These are phyloP conservation scores for Volvox carteri DNA, from an alignment of 163 green algal genomes.

Conservation along the genomic window DNA sequence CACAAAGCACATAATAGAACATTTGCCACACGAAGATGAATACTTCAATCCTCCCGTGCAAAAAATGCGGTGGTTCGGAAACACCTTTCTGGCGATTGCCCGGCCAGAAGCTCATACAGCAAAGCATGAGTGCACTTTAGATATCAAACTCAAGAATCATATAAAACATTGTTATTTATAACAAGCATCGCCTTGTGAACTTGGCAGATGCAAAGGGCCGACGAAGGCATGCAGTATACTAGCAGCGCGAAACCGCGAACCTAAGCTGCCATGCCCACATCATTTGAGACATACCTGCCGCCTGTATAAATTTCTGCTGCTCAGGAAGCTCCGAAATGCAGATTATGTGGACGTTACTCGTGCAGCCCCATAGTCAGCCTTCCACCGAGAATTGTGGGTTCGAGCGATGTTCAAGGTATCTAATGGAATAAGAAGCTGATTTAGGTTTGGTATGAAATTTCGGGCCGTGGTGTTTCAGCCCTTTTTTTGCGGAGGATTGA, in stretches of 20 bases:
- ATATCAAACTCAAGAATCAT: background rate
- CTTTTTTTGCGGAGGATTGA: background rate
- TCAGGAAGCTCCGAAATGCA: background rate
- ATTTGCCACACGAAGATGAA: background rate
- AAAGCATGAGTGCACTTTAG: no score
- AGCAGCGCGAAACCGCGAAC: background rate
- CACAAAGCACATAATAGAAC: background rate
- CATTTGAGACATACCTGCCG: background rate
- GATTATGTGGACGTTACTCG: slow-evolving; percentile 6
- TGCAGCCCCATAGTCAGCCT: background rate
- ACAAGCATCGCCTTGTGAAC: no score
- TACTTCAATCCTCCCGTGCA: background rate
- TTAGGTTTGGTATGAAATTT: background rate
- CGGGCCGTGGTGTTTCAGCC: slow-evolving; percentile 22
- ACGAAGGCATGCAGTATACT: background rate
- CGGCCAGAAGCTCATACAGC: background rate
- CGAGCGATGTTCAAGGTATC: background rate
- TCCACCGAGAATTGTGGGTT: slow-evolving; percentile 2
- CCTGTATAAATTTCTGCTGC: background rate
- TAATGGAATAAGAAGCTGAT: background rate
- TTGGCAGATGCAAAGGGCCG: background rate
- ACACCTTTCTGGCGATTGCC: background rate
- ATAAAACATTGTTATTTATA: background rate
- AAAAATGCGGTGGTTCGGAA: background rate
- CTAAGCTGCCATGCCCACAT: background rate